A percentile compares a stretch with the other conserved stretches of the same genome.
Evolutionary conservation across 2,329 filamentous ascomycete genomes (phyloP).

Genomic region (Xylaria digitata): DNA sequence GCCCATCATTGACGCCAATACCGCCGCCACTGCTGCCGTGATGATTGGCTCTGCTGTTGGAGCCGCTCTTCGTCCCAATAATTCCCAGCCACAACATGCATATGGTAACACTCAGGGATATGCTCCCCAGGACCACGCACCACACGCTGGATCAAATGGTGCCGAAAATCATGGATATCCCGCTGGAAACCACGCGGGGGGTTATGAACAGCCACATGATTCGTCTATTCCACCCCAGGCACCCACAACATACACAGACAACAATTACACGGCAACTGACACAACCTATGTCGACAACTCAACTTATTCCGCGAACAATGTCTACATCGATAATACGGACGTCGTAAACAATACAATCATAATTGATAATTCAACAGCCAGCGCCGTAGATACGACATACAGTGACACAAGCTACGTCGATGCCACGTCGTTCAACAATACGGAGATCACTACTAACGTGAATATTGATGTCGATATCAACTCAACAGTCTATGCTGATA

Average conservation of each 20-base stretch:
- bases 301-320: conserved; percentile 27
- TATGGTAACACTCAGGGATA: conserved; percentile 11
- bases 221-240: conserved; percentile 21
- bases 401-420: conserved; percentile 29
- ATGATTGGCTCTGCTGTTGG: conserved; percentile 26
- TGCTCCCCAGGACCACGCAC: conserved; percentile 12
- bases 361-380: conserved; percentile 28
- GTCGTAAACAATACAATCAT: conserved; percentile 33
- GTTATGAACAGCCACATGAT: conserved; percentile 17
- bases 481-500: conserved; percentile 21
- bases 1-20: conserved; percentile 20
- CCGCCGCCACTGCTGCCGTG: conserved; percentile 15
- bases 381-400: conserved; percentile 25
- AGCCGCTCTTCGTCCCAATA: conserved; percentile 22
- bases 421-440: conserved; percentile 9
- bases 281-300: conserved; percentile 29
- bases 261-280: conserved; percentile 21
- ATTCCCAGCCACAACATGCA: conserved; percentile 24
- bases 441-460: conserved; percentile 33
- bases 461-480: conserved; percentile 24
- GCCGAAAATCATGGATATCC: conserved; percentile 22
- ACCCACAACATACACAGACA: conserved; percentile 17
- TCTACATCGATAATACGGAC: conserved; percentile 32
- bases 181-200: conserved; percentile 2
- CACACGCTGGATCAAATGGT: conserved; percentile 11